Evolutionary conservation across 2,329 filamentous ascomycete genomes (phyloP), one percentile per base, ranked within the genome.

Genomic region (Diaporthe australafricana): DNA sequence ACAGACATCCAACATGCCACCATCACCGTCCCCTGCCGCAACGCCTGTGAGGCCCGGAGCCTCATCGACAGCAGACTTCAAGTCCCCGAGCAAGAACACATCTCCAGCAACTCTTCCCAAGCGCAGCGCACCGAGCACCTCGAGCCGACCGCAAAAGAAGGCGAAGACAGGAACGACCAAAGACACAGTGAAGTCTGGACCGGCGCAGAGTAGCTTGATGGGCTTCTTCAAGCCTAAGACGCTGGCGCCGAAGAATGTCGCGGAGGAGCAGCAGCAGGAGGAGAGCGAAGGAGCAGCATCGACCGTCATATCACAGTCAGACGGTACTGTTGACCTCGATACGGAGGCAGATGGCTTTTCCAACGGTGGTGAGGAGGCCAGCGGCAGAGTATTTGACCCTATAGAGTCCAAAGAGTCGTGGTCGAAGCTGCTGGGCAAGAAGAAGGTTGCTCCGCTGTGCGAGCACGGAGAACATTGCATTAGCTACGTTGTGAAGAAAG

Each of bases 401-500:
- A 90, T 94, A 63, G 86, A 89, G 73, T 88, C 89, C 56, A 96
- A 94, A 79, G 92, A 96, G 78, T 92, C 92, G 27, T 98, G 96
- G 96, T 91, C 90, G 5, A 95, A 92, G 79, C 86, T 98, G 17
- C 91, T 98, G 74, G 89, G 91, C 20, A 94, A 92, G 80, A 91
- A 93, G 70, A 71, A 66, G 42, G 84, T 89, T 1, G 86, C 90
- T 1, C 96, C 96, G 1, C 89, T 88, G 71, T 99, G 96, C 79
- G 95, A 98, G 60, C 96, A 99, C 78, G 87, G 90, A 68, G 95
- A 98, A 77, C 93, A 94, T 3, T 98, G 96, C 81, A 93, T 95
- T 75, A 94, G 88, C 75, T 84, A 96, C 66, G 88, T 91, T 22
- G 98, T 95, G 1, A 98, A 96, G 84, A 98, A 98, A 79, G 87